Evolutionary conservation across 1,284 basidiomycete genomes (phyloP), one percentile per base, ranked within the genome.

Genomic region (Irpex lacteus): DNA sequence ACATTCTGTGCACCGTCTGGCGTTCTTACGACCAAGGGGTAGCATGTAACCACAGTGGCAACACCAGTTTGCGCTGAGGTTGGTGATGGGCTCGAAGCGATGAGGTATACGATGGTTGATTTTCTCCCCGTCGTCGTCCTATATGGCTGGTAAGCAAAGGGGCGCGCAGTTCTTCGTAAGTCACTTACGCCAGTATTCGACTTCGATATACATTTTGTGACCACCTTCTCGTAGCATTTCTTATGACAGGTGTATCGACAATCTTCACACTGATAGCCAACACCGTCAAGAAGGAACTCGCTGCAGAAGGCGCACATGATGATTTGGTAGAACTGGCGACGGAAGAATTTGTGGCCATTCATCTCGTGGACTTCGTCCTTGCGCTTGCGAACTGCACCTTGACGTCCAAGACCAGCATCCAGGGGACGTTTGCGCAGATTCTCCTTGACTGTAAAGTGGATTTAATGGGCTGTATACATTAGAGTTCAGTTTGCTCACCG

Each of bases 61-160:
- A 78, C 98, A 99, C 98, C 98, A 99, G 75, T 98, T 98, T 26
- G 98, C 94, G 58, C 95, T 94, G 66, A 99, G 91, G 76, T 98
- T 99, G 70, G 96, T 98, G 75, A 98, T 90, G 36, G 96, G 91
- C 73, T 97, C 95, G 81, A 99, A 99, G 26, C 98, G 92, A 79
- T 99, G 98, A 56, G 98, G 98, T 72, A 99, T 99, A 63, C 98
- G 93, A 79, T 99, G 96, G 73, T 99, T 99, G 76, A 99, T 96
- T 81, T 98, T 98, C 79, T 98, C 96, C 77, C 95, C 97, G 78
- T 99, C 97, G 64, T 90, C 93, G 70, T 98, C 95, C 93, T 95
- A 69, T 38, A 68, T 38, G 55, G 36, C 68, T 56, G 61, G 67
- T 60, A 65, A 57, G 52, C 58, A 19, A 60, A 8, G 26, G 34